Evolutionary conservation across 2,329 filamentous ascomycete species (phyloP), one percentile per base, ranked within the genome.

Genomic region (Ceratocystis albifundus): DNA sequence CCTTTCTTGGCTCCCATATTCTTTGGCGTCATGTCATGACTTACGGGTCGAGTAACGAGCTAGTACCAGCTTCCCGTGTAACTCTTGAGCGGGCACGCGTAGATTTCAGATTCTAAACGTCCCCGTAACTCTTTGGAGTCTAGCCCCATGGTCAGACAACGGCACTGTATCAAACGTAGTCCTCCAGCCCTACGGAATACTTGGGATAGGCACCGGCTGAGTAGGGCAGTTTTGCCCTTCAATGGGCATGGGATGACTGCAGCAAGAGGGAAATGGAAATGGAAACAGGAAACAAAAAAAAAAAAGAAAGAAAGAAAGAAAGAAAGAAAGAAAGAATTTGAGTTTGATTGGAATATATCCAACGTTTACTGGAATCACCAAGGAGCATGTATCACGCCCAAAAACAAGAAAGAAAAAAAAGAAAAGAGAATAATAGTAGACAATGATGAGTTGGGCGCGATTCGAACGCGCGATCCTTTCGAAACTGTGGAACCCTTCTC

Each of bases 401-500:
- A 32, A 32, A 32, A 32, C n/a, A n/a, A n/a, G n/a, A n/a, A n/a
- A n/a, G n/a, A n/a, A n/a, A n/a, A n/a, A n/a, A n/a, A n/a, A n/a
- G n/a, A n/a, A n/a, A n/a, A n/a, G n/a, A n/a, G n/a, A n/a, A n/a
- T n/a, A n/a, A n/a, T n/a, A n/a, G n/a, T 8, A 6, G 0, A 7
- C 30, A 25, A 65, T 67, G 30, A 20, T 67, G 66, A 65, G 66
- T 68, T 65, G 63, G 66, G 62, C 63, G 66, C 66, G 63, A 68
- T 68, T 68, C 66, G 63, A 68, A 68, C 66, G 66, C 66, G 64
- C 62, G 66, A 63, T 65, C 64, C 66, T 68, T 45, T 65, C 63
- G 63, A 22, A 65, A 68, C 64, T 68, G 66, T 68, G 63, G 63
- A 63, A 68, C 66, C 66, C 66, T 65, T 68, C 59, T 63, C 66